phyloP scores from a whole-genome alignment of 1,284 basidiomycete species.

The Coniferiporia weirii region DNA sequence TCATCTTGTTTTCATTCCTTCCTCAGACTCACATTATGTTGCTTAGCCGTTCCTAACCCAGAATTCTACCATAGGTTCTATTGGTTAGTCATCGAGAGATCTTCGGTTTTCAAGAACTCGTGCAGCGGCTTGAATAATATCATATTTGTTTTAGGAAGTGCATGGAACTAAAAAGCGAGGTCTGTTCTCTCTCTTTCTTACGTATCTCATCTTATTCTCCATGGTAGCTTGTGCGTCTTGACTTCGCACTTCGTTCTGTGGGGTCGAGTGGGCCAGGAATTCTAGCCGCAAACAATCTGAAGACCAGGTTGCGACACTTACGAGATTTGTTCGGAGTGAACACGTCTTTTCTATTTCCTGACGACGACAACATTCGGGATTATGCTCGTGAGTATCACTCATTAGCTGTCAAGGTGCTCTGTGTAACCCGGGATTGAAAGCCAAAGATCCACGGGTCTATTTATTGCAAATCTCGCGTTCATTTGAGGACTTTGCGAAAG shows the following conservation, averaged over 20 bases:
- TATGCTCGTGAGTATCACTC: neutral
- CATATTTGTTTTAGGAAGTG: neutral
- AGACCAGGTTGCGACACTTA: neutral
- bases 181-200: neutral
- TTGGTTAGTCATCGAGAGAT: neutral
- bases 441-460: neutral
- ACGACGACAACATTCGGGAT: neutral
- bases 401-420: neutral
- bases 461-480: neutral
- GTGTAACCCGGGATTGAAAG: neutral
- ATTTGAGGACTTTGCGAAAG: neutral
- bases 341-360: constrained; percentile 1
- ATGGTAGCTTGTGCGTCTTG: constrained; percentile 1
- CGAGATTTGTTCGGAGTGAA: constrained; percentile 4
- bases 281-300: neutral
- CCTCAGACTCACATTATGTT: too few species aligned
- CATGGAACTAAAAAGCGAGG: constrained; percentile 3
- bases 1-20: too few species aligned
- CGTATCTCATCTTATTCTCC: neutral
- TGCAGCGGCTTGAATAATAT: neutral
- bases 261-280: constrained; percentile 12
- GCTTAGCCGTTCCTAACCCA: neutral
- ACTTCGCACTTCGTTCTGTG: constrained; percentile 8
- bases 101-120: neutral
- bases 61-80: neutral